Conservation (phyloP, 805 yeast genomes). For the Candida ovalis region DNA sequence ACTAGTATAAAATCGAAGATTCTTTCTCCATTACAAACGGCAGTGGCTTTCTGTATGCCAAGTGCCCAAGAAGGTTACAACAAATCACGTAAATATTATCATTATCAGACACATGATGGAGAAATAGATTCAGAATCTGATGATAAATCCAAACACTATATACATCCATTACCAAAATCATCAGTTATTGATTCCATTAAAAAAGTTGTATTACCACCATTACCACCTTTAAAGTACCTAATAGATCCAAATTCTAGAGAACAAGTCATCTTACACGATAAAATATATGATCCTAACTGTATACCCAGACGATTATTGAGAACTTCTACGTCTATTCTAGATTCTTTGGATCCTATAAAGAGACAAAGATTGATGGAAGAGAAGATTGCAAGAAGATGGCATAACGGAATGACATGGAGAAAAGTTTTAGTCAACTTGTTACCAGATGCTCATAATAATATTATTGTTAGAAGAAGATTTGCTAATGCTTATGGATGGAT, state of each 20-base stretch:
- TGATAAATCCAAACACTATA: slow-evolving; percentile 9
- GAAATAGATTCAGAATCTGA: slow-evolving; percentile 7
- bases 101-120: slow-evolving; percentile 28
- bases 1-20: slow-evolving; percentile 21
- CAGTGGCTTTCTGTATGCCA: slow-evolving; percentile 41
- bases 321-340: slow-evolving; percentile 26
- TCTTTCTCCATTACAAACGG: slow-evolving; percentile 41
- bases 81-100: slow-evolving; percentile 21
- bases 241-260: slow-evolving; percentile 59
- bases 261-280: slow-evolving; percentile 76
- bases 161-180: slow-evolving; percentile 54
- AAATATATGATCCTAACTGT: slow-evolving; percentile 64
- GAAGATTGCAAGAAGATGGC: slow-evolving; percentile 85
- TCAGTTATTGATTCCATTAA: slow-evolving; percentile 78
- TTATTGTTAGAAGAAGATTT: slow-evolving; percentile 81
- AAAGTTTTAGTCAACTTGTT: slow-evolving; percentile 80
- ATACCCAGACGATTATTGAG: slow-evolving; percentile 27
- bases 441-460: slow-evolving; percentile 95
- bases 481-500: slow-evolving; percentile 96
- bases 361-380: slow-evolving; percentile 59
- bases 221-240: slow-evolving; percentile 66
- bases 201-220: slow-evolving; percentile 72
- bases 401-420: slow-evolving; percentile 79
- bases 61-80: slow-evolving; percentile 17
- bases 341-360: slow-evolving; percentile 29